Evolutionary conservation across 2,329 filamentous ascomycete genomes (phyloP), one percentile per base, ranked within the genome.

Genomic region (Calonectria pteridis): DNA sequence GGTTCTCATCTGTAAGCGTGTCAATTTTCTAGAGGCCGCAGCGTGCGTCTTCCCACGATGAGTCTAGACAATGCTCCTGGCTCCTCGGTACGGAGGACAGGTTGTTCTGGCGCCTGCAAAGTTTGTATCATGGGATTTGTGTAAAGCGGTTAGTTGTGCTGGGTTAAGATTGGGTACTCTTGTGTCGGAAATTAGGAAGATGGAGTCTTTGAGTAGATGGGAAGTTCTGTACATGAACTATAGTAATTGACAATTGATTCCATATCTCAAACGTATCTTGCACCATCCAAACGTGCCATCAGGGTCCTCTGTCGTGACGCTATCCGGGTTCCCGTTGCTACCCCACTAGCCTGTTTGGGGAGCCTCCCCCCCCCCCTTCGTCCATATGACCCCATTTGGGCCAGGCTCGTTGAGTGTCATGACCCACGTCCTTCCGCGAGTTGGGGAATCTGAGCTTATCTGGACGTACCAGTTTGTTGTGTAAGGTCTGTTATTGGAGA

Each of bases 1-100:
- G 91, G 91, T 84, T 92, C 91, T 79, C 90, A 90, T 82, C 87
- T 93, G 85, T 93, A 92, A 88, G 78, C 77, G 73, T 73, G 74
- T 77, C 71, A 74, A 75, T 74, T 76, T 63, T 67, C 43, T 66
- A 75, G 70, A 72, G 67, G 77, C 78, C 74, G 78, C 70, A 72
- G 53, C 72, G 74, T 79, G 76, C 74, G 79, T 77, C 74, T 75
- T 74, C 72, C 65, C 69, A 72, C 72, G 77, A 77, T 75, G 69
- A 70, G 75, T 46, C 58, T 58, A 46, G 66, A 55, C 71, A 71
- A 71, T 69, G 73, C 76, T 77, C 69, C 76, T 75, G 66, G 62
- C 74, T 66, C 72, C 63, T 75, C 77, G 51, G 58, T 16, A 35
- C 63, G 73, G 37, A 74, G 76, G 71, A 75, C 58, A 75, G 49